Evolutionary conservation across 768 basidiomycete species (phyloP).

Genomic region (Sporobolomyces pararoseus): DNA sequence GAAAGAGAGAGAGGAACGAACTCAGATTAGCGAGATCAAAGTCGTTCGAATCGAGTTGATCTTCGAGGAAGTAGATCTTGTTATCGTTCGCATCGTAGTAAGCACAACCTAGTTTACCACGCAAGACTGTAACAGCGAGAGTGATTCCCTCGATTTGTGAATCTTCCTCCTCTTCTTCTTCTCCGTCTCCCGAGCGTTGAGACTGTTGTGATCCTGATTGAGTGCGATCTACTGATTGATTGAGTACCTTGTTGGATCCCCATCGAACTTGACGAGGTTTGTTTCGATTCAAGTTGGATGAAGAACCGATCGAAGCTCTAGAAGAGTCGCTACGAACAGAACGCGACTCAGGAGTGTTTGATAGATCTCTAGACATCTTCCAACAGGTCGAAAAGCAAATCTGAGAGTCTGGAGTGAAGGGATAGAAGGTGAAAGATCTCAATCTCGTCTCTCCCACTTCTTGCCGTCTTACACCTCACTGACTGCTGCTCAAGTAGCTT

Average conservation of each 20-base stretch:
- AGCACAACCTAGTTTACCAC: constrained; percentile 35
- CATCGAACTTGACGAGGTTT: constrained; percentile 15
- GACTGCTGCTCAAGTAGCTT: too few species aligned
- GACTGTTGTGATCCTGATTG: not conserved
- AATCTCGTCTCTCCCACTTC: too few species aligned
- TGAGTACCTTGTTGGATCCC: not conserved
- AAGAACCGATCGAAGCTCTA: not conserved
- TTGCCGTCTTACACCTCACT: too few species aligned
- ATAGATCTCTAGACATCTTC: not conserved
- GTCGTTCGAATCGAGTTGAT: constrained; percentile 33
- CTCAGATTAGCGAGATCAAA: constrained; percentile 31
- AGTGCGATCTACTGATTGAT: not conserved
- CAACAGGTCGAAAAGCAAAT: too few species aligned
- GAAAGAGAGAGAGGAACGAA: constrained; percentile 2
- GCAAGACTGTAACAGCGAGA: constrained; percentile 33
- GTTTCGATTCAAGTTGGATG: not conserved
- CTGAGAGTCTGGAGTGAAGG: too few species aligned
- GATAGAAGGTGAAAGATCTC: too few species aligned
- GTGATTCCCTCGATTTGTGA: not conserved
- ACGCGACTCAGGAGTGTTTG: not conserved
- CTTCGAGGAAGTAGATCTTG: constrained; percentile 41
- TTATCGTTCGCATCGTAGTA: constrained; percentile 25
- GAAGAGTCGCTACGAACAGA: not conserved
- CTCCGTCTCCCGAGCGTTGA: not conserved
- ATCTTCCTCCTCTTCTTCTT: not conserved